Conservation (phyloP, 2,329 filamentous ascomycete species). For the Aspergillus pseudoglaucus region DNA sequence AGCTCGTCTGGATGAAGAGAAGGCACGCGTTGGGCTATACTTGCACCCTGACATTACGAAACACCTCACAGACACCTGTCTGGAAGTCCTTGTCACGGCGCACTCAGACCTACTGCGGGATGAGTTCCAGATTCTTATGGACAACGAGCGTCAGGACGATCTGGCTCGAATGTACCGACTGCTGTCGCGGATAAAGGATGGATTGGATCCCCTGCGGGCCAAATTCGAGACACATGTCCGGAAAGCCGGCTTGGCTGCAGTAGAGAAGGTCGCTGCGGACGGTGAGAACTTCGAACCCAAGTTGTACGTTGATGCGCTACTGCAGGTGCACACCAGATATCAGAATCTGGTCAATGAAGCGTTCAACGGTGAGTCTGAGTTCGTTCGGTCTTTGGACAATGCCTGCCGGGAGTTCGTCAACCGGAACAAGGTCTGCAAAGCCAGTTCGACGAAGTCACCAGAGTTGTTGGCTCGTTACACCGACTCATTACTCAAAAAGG, state of each 20-base stretch:
- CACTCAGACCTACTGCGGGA: slow-evolving; percentile 82
- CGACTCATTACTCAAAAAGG: slow-evolving; percentile 83
- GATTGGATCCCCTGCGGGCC: slow-evolving; percentile 76
- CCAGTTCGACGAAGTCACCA: slow-evolving; percentile 86
- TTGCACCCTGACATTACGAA: slow-evolving; percentile 83
- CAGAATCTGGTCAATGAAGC: slow-evolving; percentile 84
- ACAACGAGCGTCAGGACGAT: slow-evolving; percentile 91
- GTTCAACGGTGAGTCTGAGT: slow-evolving; percentile 93
- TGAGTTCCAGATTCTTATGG: slow-evolving; percentile 88
- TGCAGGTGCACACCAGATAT: slow-evolving; percentile 92
- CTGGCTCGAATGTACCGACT: slow-evolving; percentile 95
- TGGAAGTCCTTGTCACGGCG: slow-evolving; percentile 80
- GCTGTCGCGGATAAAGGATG: slow-evolving; percentile 80
- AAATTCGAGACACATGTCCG: slow-evolving; percentile 90
- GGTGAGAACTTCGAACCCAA: slow-evolving; percentile 91
- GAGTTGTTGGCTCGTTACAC: slow-evolving; percentile 94
- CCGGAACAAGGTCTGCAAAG: slow-evolving; percentile 91
- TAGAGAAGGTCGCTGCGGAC: slow-evolving; percentile 83
- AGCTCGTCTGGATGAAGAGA: slow-evolving; percentile 79
- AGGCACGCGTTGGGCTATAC: slow-evolving; percentile 86
- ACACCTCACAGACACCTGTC: slow-evolving; percentile 78
- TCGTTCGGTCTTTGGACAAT: slow-evolving; percentile 91
- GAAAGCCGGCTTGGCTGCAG: slow-evolving; percentile 78
- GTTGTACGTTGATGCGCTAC: slow-evolving; percentile 87
- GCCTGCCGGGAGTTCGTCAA: slow-evolving; percentile 98